These are phyloP conservation scores for Hyaloscypha hepaticicola DNA, from an alignment of 495 filamentous ascomycete species.

Conservation along the genomic window DNA sequence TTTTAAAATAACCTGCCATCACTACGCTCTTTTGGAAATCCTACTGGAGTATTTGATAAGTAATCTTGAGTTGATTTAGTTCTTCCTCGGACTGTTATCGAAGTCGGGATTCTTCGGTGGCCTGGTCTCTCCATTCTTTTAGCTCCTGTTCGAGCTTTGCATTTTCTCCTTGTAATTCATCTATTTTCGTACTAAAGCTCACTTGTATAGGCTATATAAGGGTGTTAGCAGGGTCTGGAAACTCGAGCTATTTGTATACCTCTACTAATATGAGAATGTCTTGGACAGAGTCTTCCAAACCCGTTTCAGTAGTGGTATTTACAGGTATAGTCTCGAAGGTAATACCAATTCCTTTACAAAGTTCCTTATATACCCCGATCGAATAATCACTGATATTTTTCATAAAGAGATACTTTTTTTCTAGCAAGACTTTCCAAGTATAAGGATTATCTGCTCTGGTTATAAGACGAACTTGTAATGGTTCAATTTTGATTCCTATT, in stretches of 20 bases:
- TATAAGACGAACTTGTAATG: constrained; percentile 31
- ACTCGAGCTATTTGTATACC: not conserved
- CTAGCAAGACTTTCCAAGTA: constrained; percentile 24
- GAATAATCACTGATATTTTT: constrained; percentile 18
- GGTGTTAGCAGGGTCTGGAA: not conserved
- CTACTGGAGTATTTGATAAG: not conserved
- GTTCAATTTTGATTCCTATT: constrained; percentile 24
- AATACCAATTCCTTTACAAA: constrained; percentile 9
- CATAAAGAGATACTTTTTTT: constrained; percentile 25
- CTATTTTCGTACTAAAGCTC: not conserved
- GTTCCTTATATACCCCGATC: constrained; percentile 9
- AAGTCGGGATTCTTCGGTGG: constrained; percentile 1
- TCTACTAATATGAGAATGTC: not conserved
- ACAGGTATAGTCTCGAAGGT: not conserved
- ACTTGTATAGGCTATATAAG: not conserved
- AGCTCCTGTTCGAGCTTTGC: not conserved
- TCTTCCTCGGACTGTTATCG: too few species aligned
- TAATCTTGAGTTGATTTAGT: not conserved
- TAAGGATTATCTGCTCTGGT: constrained; percentile 19
- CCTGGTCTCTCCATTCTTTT: not conserved
- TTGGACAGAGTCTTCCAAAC: not conserved
- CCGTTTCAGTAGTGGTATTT: not conserved
- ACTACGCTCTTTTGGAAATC: not conserved
- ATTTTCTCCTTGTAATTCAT: not conserved
- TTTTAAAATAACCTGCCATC: constrained; percentile 1